Percentiles rank a stretch among this genome's conserved stretches.
Evolutionary conservation across 495 filamentous ascomycete species (phyloP).

Genomic region (Penicillium longicatenatum): DNA sequence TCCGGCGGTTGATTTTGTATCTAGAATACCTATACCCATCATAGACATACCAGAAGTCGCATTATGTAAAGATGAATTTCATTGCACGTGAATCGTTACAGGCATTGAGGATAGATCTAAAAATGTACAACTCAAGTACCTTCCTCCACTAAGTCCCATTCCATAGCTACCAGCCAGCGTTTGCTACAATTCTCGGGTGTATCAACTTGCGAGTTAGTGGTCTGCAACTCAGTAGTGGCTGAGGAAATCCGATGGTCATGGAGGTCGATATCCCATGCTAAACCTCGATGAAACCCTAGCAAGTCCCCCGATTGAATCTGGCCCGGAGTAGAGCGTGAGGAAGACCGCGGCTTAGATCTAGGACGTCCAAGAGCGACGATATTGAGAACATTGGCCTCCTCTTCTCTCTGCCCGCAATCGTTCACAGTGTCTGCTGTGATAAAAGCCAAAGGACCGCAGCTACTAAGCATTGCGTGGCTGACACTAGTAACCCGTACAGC

Average conservation of each 20-base stretch:
- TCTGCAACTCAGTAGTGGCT: neutral
- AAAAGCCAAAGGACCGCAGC: conserved; percentile 36
- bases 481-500: conserved; percentile 23
- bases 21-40: conserved; percentile 32
- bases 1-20: conserved; percentile 12
- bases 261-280: conserved; percentile 41
- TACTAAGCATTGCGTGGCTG: conserved; percentile 24
- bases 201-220: neutral
- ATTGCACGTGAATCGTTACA: conserved; percentile 10
- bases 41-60: conserved; percentile 16
- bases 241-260: neutral
- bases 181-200: neutral
- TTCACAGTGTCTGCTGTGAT: conserved; percentile 20
- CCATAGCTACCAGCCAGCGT: conserved; percentile 42
- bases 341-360: conserved; percentile 16
- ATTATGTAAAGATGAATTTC: conserved; percentile 6
- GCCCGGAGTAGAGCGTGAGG: neutral
- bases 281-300: conserved; percentile 35
- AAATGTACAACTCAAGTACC: neutral
- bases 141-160: conserved; percentile 40
- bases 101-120: neutral
- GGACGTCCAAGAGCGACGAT: conserved; percentile 36
- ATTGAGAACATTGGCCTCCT: conserved; percentile 13
- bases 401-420: neutral
- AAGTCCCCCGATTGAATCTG: conserved; percentile 26